Conservation (phyloP, 2,329 filamentous ascomycete species). For the Ceratocystis albifundus region DNA sequence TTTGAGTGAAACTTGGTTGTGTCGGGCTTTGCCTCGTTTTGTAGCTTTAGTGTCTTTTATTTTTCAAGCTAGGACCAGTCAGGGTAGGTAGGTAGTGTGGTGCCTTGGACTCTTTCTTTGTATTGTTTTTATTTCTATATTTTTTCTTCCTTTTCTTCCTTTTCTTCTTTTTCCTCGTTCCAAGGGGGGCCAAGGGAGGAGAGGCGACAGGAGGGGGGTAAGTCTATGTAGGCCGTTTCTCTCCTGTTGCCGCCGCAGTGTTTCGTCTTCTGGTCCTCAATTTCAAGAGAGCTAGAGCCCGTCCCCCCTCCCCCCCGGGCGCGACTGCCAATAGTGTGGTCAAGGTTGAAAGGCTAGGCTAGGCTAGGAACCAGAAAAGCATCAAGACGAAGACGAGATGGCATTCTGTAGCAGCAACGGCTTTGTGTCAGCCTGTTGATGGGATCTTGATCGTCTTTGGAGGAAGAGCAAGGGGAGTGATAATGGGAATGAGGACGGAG, state of each 20-base stretch:
- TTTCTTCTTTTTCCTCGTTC: no score
- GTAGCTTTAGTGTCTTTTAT: background rate
- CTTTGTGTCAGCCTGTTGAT: slow-evolving; percentile 9
- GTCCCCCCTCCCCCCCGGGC: no score
- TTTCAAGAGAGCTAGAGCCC: background rate
- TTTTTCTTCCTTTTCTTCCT: no score
- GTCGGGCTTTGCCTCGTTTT: slow-evolving; percentile 6
- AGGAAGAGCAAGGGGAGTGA: background rate
- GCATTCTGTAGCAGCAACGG: background rate
- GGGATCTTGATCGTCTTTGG: background rate
- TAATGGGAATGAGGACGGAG: background rate
- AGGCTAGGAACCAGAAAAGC: no score
- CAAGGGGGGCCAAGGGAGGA: no score
- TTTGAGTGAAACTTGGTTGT: background rate
- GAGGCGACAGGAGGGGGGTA: no score
- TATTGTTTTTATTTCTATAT: no score
- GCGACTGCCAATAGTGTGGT: background rate
- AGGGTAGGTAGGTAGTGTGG: no score
- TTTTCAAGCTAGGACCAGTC: background rate
- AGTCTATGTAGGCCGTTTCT: no score
- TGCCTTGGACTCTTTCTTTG: background rate
- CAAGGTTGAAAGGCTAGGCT: background rate
- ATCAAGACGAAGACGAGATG: slow-evolving; percentile 10
- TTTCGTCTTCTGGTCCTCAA: slow-evolving; percentile 10
- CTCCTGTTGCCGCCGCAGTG: background rate